Evolutionary conservation across 768 basidiomycete species (phyloP), one percentile per base, ranked within the genome.

Genomic region (Coprinopsis marcescibilis): DNA sequence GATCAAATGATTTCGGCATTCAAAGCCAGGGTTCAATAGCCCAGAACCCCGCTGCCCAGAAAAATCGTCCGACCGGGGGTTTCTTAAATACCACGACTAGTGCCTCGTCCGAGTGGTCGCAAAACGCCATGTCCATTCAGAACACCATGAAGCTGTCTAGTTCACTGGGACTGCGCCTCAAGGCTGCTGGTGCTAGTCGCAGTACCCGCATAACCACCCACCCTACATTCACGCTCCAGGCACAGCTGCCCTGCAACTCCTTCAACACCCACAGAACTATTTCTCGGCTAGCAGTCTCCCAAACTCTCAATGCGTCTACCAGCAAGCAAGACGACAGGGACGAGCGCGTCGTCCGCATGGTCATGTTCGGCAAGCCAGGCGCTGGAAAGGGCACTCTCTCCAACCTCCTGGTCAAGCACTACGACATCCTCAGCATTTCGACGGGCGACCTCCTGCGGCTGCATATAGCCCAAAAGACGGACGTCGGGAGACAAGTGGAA

Each of bases 321-420:
- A 56, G 64, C 37, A 62, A 66, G n/a, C 51, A 56, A 4, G 65
- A 69, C 48, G 70, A 70, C 40, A 55, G 60, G 49, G 69, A 70
- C 37, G 68, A 64, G 29, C 64, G 59, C 23, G 56, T 69, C 37
- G 65, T 83, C 42, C 75, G 84, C 44, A 81, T 85, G 77, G 68
- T 88, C 50, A 78, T 86, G 71, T 86, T 85, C 61, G 85, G 84
- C 24, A 86, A 86, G 64, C 85, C 83, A n/a, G 85, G 85, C 21
- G 78, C 85, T 38, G 86, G 86, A 47, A 89, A 95, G 69, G 92
- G 92, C 26, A 95, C 92, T 0, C 73, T 93, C 33, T 75, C 85
- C 1, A 72, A 76, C 13, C 76, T 84, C 34, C 75, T 95, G 23
- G 79, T 88, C 48, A 75, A 81, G 52, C 87, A 89, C 62, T 92